Conservation (phyloP, 208 protist species). For the Acanthamoeba triangularis region DNA sequence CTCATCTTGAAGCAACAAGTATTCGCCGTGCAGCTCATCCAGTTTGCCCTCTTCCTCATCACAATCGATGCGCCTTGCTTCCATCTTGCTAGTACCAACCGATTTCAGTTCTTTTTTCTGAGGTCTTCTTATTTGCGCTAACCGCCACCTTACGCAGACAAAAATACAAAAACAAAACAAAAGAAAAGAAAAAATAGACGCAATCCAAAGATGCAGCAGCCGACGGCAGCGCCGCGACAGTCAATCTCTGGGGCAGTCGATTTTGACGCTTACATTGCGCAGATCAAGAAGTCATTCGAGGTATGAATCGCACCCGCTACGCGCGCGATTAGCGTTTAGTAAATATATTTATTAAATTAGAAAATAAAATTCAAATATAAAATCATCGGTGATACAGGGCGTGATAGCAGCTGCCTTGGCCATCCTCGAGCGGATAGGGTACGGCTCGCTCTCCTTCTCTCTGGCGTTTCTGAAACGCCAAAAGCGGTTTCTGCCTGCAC, state of each 20-base stretch:
- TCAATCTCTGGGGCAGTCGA: not conserved
- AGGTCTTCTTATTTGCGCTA: not conserved
- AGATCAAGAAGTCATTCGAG: conserved; percentile 34
- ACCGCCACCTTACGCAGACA: not conserved
- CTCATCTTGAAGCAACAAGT: too few species aligned
- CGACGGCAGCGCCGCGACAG: not conserved
- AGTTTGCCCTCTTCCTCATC: too few species aligned
- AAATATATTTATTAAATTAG: not conserved
- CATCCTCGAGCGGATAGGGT: conserved; percentile 1
- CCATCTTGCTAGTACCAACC: not conserved
- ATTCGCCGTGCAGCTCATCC: too few species aligned
- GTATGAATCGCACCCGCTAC: not conserved
- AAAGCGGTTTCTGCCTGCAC: not conserved
- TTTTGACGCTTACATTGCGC: not conserved
- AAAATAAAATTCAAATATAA: not conserved
- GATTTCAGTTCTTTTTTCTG: not conserved
- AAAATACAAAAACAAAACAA: not conserved
- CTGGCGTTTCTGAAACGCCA: not conserved
- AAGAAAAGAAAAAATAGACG: not conserved
- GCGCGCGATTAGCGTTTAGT: not conserved
- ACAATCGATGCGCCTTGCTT: not conserved
- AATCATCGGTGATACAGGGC: not conserved
- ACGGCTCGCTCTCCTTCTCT: not conserved
- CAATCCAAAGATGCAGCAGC: not conserved
- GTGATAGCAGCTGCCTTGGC: conserved; percentile 25